These are phyloP conservation scores for Solanum verrucosum DNA, from an alignment of 257 asterid species.

Conservation along the genomic window DNA sequence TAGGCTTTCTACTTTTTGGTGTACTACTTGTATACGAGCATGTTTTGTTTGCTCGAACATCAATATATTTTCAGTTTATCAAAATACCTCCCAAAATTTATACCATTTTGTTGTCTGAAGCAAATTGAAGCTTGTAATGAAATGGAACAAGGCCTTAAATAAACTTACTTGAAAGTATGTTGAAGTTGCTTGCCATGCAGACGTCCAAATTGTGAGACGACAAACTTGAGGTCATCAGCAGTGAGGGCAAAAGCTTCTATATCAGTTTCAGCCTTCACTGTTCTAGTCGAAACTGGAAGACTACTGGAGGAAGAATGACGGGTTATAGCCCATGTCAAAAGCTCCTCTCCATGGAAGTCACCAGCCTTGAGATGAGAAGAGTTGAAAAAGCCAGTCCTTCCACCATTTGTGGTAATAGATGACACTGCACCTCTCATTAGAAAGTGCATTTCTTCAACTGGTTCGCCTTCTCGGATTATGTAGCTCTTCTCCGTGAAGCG, in stretches of 20 bases:
- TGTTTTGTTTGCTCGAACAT: too few species aligned
- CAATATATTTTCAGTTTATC: too few species aligned
- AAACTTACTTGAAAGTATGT: too few species aligned
- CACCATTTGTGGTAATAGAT: not conserved
- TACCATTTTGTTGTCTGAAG: too few species aligned
- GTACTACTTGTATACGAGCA: too few species aligned
- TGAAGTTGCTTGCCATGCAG: too few species aligned
- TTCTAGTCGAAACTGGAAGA: not conserved
- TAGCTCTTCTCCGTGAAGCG: not conserved
- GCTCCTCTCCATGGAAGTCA: not conserved
- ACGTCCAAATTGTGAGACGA: too few species aligned
- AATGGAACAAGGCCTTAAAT: too few species aligned
- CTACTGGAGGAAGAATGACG: not conserved
- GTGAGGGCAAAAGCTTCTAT: not conserved
- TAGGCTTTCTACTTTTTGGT: too few species aligned
- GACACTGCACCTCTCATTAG: not conserved
- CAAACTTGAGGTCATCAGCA: too few species aligned
- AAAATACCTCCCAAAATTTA: too few species aligned
- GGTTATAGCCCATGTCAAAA: not conserved
- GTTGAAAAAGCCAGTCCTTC: not conserved
- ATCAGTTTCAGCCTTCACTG: not conserved
- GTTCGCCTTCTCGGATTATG: not conserved
- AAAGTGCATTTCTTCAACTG: constrained; percentile 3
- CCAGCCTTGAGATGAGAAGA: not conserved
- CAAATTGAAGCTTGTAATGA: too few species aligned